These are phyloP conservation scores for Cicer yamashitae DNA, from an alignment of 306 rosid species.

Conservation along the genomic window DNA sequence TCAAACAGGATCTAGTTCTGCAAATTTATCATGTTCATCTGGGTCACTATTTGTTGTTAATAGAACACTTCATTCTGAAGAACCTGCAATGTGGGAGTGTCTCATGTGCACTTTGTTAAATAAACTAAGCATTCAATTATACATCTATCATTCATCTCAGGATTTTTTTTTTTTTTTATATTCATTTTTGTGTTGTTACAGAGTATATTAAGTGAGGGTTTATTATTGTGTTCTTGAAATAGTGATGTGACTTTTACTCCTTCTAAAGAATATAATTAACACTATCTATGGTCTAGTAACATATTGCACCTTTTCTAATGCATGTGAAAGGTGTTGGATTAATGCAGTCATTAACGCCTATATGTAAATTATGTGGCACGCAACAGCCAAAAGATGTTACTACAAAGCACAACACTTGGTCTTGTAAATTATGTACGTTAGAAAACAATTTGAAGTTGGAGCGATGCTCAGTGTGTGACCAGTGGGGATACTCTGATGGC, in stretches of 20 bases:
- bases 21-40: constrained; percentile 45
- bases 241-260: neutral
- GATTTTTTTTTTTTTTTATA: constrained; percentile 6
- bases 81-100: constrained; percentile 77
- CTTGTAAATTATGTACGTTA: constrained; percentile 77
- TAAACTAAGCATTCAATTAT: constrained; percentile 59
- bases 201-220: neutral
- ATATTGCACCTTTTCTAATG: constrained; percentile 44
- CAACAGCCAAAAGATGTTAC: constrained; percentile 61
- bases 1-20: constrained; percentile 47
- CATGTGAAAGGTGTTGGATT: constrained; percentile 47
- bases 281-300: neutral
- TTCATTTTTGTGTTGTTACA: neutral
- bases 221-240: constrained; percentile 5
- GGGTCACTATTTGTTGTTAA: constrained; percentile 30
- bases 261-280: constrained; percentile 12
- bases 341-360: constrained; percentile 68
- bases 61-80: constrained; percentile 44
- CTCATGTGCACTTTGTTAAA: constrained; percentile 80
- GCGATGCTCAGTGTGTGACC: constrained; percentile 70
- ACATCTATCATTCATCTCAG: constrained; percentile 1
- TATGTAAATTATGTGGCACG: constrained; percentile 71
- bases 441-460: constrained; percentile 71
- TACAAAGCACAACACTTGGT: constrained; percentile 56
- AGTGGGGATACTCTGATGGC: constrained; percentile 83